Base-by-base conservation (phyloP, 495 filamentous ascomycete species). In the Coniosporium apollinis region DNA sequence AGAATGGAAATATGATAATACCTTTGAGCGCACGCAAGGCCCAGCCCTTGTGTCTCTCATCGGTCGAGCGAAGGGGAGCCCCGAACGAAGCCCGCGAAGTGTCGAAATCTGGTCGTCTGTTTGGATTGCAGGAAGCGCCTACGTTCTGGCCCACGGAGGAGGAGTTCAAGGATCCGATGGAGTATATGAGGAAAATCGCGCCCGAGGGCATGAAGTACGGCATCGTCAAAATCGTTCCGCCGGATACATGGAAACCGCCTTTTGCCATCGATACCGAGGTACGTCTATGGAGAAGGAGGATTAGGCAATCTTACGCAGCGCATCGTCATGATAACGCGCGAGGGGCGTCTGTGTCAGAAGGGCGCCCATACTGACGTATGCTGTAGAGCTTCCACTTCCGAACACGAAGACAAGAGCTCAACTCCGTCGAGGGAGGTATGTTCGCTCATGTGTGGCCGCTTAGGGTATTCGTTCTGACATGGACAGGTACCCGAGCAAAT, bases 201-300 rank as follows among this genome's bases (percentile, higher is more conserved):
- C 74, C 78, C 4, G 85, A 94, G 48, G 89, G 80, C 13, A 62
- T 55, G 35, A 72, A 83, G 48, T 99, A 81, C 55, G 89, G 89
- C 20, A 76, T 96, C 26, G 84, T 82, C 65, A 87, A 94, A 58
- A 79, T 99, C 41, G 79, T 96, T 38, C 89, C 91, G 9, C 89
- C 89, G 8, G 80, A 87, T 36, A 72, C 66, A 21, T 99, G 89
- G 89, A 85, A 91, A 39, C 89, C 89, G 11, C 64, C 78, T 28
- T 96, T 99, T 50, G 86, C 86, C 9, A 84, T 99, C 49, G 85
- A 99, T 58, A 94, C 89, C 13, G 83, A 94, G 76, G 87, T 94
- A 64, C 50, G 74, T 59, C 35, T 11, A n/a, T n/a, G n/a, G n/a
- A n/a, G n/a, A n/a, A n/a, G n/a, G n/a, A n/a, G n/a, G n/a, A n/a